These are phyloP conservation scores for Saccharomycopsis sp. DNA, from an alignment of 805 yeast genomes.

Conservation along the genomic window DNA sequence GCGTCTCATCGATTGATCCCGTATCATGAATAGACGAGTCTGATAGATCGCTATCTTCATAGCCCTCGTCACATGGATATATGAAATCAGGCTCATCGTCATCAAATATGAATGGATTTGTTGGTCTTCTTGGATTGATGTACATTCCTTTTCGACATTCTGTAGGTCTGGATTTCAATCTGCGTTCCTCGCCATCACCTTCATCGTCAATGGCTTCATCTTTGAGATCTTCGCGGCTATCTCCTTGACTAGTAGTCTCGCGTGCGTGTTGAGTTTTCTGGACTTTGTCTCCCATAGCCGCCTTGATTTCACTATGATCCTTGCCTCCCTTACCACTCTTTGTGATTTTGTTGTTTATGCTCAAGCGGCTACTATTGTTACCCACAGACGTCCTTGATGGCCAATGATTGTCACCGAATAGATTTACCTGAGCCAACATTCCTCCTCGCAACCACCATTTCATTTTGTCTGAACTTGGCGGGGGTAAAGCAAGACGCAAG, in stretches of 20 bases:
- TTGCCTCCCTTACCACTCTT: neutral
- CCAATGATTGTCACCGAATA: slow-evolving; percentile 27
- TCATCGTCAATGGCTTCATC: neutral
- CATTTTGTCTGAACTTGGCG: slow-evolving; percentile 75
- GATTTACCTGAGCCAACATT: slow-evolving; percentile 58
- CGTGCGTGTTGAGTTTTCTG: no score
- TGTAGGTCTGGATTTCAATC: neutral
- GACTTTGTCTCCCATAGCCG: no score
- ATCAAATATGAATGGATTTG: slow-evolving; percentile 60
- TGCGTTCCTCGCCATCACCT: neutral
- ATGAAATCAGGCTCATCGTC: slow-evolving; percentile 50
- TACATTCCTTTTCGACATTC: slow-evolving; percentile 30
- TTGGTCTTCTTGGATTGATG: slow-evolving; percentile 62
- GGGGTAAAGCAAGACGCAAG: slow-evolving; percentile 51
- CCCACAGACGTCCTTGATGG: neutral
- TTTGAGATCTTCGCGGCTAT: neutral
- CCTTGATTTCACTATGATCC: slow-evolving; percentile 30
- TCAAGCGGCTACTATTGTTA: slow-evolving; percentile 21
- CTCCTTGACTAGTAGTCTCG: neutral
- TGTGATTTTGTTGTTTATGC: slow-evolving; percentile 9
- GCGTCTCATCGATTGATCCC: neutral
- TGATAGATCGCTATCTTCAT: slow-evolving; percentile 2
- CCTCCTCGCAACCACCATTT: slow-evolving; percentile 95
- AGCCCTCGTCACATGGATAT: slow-evolving; percentile 5
- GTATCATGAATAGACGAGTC: neutral